Evolutionary conservation across 805 yeast species (phyloP), one percentile per base, ranked within the genome.

Genomic region (Kuraishia capsulata): DNA sequence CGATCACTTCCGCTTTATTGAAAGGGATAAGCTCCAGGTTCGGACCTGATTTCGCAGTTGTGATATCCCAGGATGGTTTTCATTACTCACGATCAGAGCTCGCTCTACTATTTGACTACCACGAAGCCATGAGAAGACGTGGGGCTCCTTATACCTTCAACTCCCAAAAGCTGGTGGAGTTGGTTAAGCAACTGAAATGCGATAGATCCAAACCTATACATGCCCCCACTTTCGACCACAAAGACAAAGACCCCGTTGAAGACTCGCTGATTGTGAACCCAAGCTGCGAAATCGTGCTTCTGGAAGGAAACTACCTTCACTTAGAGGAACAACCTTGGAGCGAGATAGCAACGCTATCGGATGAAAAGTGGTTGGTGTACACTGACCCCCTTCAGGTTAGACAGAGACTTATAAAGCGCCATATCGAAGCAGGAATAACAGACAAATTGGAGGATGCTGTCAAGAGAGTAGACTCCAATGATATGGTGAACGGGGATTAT

Each of bases 91-190:
- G 50, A 54, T 62, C 39, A 52, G 58, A 42, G 24, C 30, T 48
- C n/a, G 10, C 20, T 4, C 25, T 33, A 30, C 44, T 66, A 41
- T 53, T 55, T 5, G 55, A 67, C 41, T 56, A 67, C 4, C 51
- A 50, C 24, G 60, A 56, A 35, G 70, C 71, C 4, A 33, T 64
- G n/a, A 43, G 49, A n/a, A 45, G 71, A 34, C 51, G 74, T 23
- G 74, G 74, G 2, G 71, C 74, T 1, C 72, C 72, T n/a, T 65
- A 63, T 43, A 69, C 73, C 4, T 68, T 69, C 44, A 57, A 69
- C 40, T 54, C 60, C 4, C 30, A 26, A 18, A 29, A 29, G 16
- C 55, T 65, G 37, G 45, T 64, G 18, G 48, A 43, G 2, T 44
- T 56, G 44, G 48, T 52, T 5, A 33, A 28, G 32, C 30, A 21